Evolutionary conservation across 768 basidiomycete species (phyloP).

Genomic region (Tulasnella calospora): DNA sequence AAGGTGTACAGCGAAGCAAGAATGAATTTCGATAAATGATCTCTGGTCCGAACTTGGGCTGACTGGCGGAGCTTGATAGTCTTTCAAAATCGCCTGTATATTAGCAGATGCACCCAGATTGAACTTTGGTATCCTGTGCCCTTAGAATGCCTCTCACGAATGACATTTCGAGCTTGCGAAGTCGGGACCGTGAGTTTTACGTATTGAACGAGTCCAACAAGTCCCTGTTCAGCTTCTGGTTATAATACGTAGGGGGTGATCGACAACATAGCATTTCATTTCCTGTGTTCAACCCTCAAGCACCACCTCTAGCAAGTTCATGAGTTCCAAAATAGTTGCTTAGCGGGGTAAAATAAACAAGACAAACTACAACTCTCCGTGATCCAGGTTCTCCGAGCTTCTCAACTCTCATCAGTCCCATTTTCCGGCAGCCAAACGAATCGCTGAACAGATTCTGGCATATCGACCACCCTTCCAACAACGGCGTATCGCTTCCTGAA

Average conservation of each 20-base stretch:
- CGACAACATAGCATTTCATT: neutral
- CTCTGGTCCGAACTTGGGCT: neutral
- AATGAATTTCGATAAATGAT: neutral
- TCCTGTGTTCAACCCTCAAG: neutral
- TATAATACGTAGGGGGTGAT: neutral
- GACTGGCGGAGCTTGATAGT: neutral
- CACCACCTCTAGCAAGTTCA: no score
- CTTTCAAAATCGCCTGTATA: neutral
- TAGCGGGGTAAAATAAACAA: neutral
- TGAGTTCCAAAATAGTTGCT: neutral
- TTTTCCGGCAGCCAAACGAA: conserved; percentile 13
- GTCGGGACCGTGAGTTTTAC: neutral
- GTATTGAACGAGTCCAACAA: no score
- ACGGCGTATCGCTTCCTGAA: conserved; percentile 90
- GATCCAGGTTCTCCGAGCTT: neutral
- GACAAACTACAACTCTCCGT: neutral
- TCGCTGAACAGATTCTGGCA: conserved; percentile 40
- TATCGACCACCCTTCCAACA: conserved; percentile 66
- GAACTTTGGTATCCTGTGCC: neutral
- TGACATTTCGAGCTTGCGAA: neutral
- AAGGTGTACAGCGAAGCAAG: conserved; percentile 4
- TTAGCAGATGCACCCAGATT: neutral
- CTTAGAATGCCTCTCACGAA: neutral
- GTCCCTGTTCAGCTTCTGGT: neutral
- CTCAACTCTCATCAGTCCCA: neutral